Percentiles rank a stretch among this genome's conserved stretches.
Evolutionary conservation across 176 grass and related monocot genomes (phyloP).

Genomic region (Ensete glaucum): DNA sequence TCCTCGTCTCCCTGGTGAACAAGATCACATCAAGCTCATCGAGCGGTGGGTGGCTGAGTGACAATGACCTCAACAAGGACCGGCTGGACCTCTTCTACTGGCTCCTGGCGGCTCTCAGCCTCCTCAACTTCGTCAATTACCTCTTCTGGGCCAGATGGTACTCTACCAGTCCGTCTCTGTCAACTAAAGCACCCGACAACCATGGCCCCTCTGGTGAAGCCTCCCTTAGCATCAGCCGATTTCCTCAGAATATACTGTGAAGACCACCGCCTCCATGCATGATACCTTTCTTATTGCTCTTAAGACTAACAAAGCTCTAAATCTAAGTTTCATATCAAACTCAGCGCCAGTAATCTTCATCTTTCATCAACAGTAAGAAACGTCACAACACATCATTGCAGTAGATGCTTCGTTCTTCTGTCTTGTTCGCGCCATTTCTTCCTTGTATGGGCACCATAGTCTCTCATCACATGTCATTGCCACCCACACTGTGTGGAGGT

Average conservation of each 20-base stretch:
- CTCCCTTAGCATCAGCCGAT: too few species aligned
- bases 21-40: slow-evolving; percentile 29
- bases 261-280: too few species aligned
- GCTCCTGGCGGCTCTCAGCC: slow-evolving; percentile 58
- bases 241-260: too few species aligned
- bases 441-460: slow-evolving; percentile 1
- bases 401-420: background rate
- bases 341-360: too few species aligned
- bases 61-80: slow-evolving; percentile 86
- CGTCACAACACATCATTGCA: too few species aligned
- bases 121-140: slow-evolving; percentile 81
- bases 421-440: slow-evolving; percentile 5
- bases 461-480: background rate
- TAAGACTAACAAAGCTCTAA: too few species aligned
- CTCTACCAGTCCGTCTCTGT: slow-evolving; percentile 5
- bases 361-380: too few species aligned
- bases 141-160: slow-evolving; percentile 85
- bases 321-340: too few species aligned
- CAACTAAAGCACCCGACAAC: background rate
- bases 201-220: background rate
- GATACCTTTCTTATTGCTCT: too few species aligned
- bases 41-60: slow-evolving; percentile 48
- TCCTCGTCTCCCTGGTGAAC: slow-evolving; percentile 71
- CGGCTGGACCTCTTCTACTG: slow-evolving; percentile 84
- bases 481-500: background rate